Evolutionary conservation across 139 green algal species (phyloP).

Genomic region (Eudorina sp.): DNA sequence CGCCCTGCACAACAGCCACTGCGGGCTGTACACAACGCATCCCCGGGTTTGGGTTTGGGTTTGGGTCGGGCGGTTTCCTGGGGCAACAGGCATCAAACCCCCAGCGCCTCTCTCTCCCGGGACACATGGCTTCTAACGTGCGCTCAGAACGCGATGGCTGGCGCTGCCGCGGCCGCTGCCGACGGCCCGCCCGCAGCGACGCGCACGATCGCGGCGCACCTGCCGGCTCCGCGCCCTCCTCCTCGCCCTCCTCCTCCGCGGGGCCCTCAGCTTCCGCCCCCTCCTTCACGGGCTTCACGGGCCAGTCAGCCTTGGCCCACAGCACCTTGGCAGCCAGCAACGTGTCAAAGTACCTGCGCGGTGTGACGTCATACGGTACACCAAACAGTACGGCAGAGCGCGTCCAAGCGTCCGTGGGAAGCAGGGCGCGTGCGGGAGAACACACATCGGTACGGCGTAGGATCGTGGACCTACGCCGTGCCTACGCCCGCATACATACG

Average conservation of each 20-base stretch:
- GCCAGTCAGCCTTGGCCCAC: constrained; percentile 11
- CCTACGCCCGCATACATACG: too few species aligned
- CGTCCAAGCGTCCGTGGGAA: too few species aligned
- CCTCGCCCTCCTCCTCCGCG: constrained; percentile 11
- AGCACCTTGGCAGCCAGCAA: constrained; percentile 14
- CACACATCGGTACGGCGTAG: too few species aligned
- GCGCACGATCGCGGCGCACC: background rate
- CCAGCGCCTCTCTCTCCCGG: too few species aligned
- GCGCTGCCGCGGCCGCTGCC: background rate
- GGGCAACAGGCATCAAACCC: background rate
- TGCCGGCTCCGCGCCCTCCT: background rate
- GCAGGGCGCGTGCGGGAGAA: too few species aligned
- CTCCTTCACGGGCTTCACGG: background rate
- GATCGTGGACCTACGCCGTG: too few species aligned
- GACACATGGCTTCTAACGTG: background rate
- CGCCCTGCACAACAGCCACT: too few species aligned
- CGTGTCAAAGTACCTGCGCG: constrained; percentile 32
- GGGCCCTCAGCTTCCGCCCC: background rate
- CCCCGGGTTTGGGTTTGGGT: background rate
- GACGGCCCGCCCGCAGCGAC: background rate
- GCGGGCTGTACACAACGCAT: too few species aligned
- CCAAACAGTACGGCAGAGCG: too few species aligned
- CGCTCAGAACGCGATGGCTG: background rate
- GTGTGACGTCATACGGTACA: background rate
- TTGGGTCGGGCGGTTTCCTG: background rate